Evolutionary conservation across 2,329 filamentous ascomycete species (phyloP), one percentile per base, ranked within the genome.

Genomic region (Fusarium chlamydosporum): DNA sequence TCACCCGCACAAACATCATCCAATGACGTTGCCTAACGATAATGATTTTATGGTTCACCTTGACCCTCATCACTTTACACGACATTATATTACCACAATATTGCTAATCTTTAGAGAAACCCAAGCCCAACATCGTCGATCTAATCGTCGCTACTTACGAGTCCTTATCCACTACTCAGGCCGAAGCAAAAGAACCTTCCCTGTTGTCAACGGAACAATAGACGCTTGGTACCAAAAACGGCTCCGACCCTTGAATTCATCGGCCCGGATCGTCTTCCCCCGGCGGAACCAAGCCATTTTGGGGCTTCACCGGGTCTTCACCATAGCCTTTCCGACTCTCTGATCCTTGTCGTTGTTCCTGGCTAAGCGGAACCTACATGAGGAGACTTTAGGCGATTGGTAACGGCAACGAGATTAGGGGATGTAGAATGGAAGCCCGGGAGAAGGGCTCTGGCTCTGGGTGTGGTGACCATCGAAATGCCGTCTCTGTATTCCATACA

Each of bases 201-300:
- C 42, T 55, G 37, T 55, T 61, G 33, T 61, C 61, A 59, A 54
- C 53, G 57, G 60, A 59, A 66, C 51, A 70, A 66, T 51, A 47
- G 40, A 68, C 56, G 70, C 70, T 63, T 61, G 56, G 70, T 68
- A 74, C 68, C 61, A 66, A 58, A 50, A 59, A 65, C 67, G 72
- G 72, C 68, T 72, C 68, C 54, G 58, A 66, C 62, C 67, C 67
- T 63, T 58, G 65, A 66, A 45, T 70, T 51, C 70, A 73, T 73
- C 72, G 72, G 72, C 61, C 72, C 72, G 72, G 72, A 73, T 74
- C 71, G 69, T 53, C 70, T 74, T 74, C 72, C 72, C 66, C 72
- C 63, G 68, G 68, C 67, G 59, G 61, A 48, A 59, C 69, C 69
- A 61, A 64, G 40, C 58, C 58, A 48, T 61, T 57, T 70, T 51